These are phyloP conservation scores for Lasiosphaeris hirsuta DNA, from an alignment of 495 filamentous ascomycete genomes.

Conservation along the genomic window DNA sequence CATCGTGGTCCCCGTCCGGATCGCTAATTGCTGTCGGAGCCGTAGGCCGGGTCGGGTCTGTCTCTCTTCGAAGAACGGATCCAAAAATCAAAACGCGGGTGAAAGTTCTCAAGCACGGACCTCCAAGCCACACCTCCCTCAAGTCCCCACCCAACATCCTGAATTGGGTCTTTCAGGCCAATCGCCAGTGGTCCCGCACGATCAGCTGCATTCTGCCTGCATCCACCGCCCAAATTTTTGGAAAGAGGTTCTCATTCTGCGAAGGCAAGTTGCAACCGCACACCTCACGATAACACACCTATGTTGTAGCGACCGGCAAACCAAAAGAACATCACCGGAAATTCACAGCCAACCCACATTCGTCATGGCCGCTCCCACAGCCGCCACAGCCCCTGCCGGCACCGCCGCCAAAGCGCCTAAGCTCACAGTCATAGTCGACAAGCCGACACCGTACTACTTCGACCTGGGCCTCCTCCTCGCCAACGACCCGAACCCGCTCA, in stretches of 20 bases:
- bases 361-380: neutral
- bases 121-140: neutral
- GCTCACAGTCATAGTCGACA: constrained; percentile 63
- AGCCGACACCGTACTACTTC: constrained; percentile 87
- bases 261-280: neutral
- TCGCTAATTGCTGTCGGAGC: constrained; percentile 24
- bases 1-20: constrained; percentile 25
- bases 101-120: constrained; percentile 17
- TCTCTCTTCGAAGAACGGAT: neutral
- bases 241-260: constrained; percentile 10
- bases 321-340: constrained; percentile 2
- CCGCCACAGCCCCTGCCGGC: constrained; percentile 28
- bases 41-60: neutral
- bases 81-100: constrained; percentile 21
- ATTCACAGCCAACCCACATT: neutral
- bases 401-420: constrained; percentile 31
- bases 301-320: too few relatives aligned
- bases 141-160: neutral
- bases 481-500: constrained; percentile 77
- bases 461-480: constrained; percentile 83
- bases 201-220: constrained; percentile 17
- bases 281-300: neutral
- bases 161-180: constrained; percentile 2
- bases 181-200: constrained; percentile 15
- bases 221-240: constrained; percentile 34